Evolutionary conservation across 2,329 filamentous ascomycete genomes (phyloP).

Genomic region (Trichoderma aggressivum): DNA sequence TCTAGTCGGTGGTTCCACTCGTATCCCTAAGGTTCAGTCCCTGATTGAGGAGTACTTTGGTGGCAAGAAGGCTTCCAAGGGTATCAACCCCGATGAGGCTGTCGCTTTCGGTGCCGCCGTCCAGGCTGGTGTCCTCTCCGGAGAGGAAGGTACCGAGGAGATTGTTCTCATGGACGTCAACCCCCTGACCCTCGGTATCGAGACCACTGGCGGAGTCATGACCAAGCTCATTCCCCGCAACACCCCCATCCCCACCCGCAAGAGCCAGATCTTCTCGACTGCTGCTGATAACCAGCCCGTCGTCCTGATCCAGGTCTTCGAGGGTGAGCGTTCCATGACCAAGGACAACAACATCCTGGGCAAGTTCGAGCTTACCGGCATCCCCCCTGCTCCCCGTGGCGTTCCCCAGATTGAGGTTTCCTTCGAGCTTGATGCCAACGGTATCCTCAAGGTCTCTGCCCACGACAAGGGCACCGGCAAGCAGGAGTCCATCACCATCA

Average conservation of each 20-base stretch:
- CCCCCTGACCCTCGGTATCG: conserved; percentile 92
- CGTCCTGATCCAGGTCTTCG: conserved; percentile 91
- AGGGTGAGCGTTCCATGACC: conserved; percentile 90
- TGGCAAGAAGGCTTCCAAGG: conserved; percentile 97
- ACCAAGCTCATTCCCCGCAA: conserved; percentile 94
- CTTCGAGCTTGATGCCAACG: conserved; percentile 97
- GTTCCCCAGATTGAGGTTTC: conserved; percentile 98
- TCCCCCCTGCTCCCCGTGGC: conserved; percentile 90
- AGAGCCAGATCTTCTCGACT: conserved; percentile 97
- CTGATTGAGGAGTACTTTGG: conserved; percentile 94
- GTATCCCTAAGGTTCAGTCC: conserved; percentile 95
- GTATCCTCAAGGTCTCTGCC: conserved; percentile 94
- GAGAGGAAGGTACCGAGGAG: conserved; percentile 75
- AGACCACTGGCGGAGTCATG: conserved; percentile 97
- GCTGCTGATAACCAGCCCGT: conserved; percentile 95
- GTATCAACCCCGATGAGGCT: conserved; percentile 98
- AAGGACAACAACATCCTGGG: conserved; percentile 97
- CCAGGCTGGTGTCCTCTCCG: conserved; percentile 91
- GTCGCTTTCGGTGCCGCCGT: conserved; percentile 97
- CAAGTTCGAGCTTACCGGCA: conserved; percentile 97
- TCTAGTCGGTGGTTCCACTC: conserved; percentile 95
- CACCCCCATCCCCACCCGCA: conserved; percentile 91
- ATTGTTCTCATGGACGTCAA: conserved; percentile 97
- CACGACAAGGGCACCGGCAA: conserved; percentile 98
- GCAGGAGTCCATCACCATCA: conserved; percentile 96